phyloP scores from a whole-genome alignment of 805 yeast genomes.

The Saccharomycopsis fibuligera region DNA sequence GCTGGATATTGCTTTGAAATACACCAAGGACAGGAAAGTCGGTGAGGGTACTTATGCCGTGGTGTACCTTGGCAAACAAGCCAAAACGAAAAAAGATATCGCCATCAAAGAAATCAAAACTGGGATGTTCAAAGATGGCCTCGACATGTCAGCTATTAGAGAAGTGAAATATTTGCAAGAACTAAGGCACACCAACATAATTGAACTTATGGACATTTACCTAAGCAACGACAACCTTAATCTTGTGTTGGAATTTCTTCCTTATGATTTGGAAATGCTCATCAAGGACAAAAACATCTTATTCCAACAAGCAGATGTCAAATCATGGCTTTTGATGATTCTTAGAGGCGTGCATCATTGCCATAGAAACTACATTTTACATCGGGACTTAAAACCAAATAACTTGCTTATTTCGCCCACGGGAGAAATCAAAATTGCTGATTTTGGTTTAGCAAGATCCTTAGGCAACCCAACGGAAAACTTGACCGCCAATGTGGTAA shows the following conservation, averaged over 20 bases:
- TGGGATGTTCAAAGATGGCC: slow-evolving; percentile 89
- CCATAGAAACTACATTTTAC: slow-evolving; percentile 84
- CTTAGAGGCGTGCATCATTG: slow-evolving; percentile 92
- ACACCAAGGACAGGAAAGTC: slow-evolving; percentile 65
- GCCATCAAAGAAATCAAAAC: slow-evolving; percentile 96
- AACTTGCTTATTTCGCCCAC: slow-evolving; percentile 80
- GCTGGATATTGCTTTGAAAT: slow-evolving; percentile 15
- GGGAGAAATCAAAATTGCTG: slow-evolving; percentile 90
- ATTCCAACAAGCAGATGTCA: slow-evolving; percentile 81
- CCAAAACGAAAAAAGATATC: slow-evolving; percentile 48
- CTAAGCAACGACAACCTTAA: slow-evolving; percentile 57
- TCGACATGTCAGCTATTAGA: slow-evolving; percentile 95
- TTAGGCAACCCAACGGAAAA: slow-evolving; percentile 63
- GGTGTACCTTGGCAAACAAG: slow-evolving; percentile 76
- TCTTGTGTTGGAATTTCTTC: slow-evolving; percentile 86
- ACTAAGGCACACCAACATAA: slow-evolving; percentile 69
- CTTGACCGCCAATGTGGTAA: slow-evolving; percentile 89
- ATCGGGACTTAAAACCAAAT: slow-evolving; percentile 90
- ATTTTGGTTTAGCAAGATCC: slow-evolving; percentile 92
- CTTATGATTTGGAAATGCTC: slow-evolving; percentile 84
- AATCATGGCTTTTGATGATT: slow-evolving; percentile 92
- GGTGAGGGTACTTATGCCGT: slow-evolving; percentile 99
- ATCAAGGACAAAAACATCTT: slow-evolving; percentile 73
- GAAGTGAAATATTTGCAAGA: slow-evolving; percentile 89
- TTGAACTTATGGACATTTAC: slow-evolving; percentile 84